phyloP scores from a whole-genome alignment of 768 basidiomycete genomes.

The Amanita phalloides region DNA sequence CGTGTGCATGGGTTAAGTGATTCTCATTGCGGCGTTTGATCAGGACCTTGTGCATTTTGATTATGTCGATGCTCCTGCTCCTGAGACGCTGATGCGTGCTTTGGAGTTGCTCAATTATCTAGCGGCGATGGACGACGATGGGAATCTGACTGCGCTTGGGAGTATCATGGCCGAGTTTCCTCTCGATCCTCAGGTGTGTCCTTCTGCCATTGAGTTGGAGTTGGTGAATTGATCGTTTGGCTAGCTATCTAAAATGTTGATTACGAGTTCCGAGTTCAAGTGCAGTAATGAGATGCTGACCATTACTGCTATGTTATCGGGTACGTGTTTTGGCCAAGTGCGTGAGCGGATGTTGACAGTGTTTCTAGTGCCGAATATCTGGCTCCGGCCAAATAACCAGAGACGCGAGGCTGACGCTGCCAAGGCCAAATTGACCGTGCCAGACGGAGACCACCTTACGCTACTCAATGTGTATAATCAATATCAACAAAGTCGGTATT shows the following conservation, averaged over 20 bases:
- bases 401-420: constrained; percentile 89
- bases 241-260: constrained; percentile 87
- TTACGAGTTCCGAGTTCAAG: constrained; percentile 88
- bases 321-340: constrained; percentile 24
- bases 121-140: constrained; percentile 89
- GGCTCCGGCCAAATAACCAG: constrained; percentile 82
- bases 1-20: not conserved
- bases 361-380: constrained; percentile 77
- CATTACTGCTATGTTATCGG: constrained; percentile 93
- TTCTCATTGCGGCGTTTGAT: not conserved
- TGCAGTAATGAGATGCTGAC: constrained; percentile 95
- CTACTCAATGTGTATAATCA: constrained; percentile 93
- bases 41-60: constrained; percentile 82
- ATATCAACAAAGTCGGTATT: constrained; percentile 64
- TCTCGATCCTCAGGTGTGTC: constrained; percentile 86
- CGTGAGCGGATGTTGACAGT: not conserved
- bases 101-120: constrained; percentile 90
- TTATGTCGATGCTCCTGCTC: constrained; percentile 89
- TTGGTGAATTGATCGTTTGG: not conserved
- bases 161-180: constrained; percentile 97
- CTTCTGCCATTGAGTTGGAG: not conserved
- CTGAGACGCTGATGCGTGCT: constrained; percentile 95
- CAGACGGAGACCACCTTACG: constrained; percentile 94
- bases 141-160: constrained; percentile 80
- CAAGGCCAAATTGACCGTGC: constrained; percentile 79